A percentile compares a stretch with the other conserved stretches of the same genome.
phyloP scores from a whole-genome alignment of 257 asterid genomes.

The Jaltomata sinuosa region DNA sequence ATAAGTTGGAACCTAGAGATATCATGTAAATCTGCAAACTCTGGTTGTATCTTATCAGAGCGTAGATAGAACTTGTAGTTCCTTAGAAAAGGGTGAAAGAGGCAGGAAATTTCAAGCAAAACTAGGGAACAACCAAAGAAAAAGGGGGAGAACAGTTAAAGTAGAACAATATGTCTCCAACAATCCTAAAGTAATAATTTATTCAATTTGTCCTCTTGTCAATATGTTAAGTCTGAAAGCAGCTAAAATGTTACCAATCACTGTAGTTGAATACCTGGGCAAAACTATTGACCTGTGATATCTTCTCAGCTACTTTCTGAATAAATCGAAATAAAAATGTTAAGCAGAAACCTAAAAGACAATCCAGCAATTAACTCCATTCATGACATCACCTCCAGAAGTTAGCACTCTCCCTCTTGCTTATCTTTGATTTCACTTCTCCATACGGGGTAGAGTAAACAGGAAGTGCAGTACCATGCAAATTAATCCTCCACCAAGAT shows the following conservation, averaged over 20 bases:
- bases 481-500: background rate
- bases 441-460: background rate
- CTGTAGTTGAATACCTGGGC: background rate
- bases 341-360: background rate
- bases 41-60: background rate
- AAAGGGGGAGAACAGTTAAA: background rate
- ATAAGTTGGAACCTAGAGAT: background rate
- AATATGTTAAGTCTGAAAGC: background rate
- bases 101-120: background rate
- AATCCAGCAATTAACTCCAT: background rate
- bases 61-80: background rate
- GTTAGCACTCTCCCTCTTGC: background rate
- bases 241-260: background rate
- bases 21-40: background rate
- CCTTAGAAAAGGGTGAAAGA: background rate
- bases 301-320: background rate
- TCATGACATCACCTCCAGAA: background rate
- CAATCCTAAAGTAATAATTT: background rate
- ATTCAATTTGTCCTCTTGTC: background rate
- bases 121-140: background rate
- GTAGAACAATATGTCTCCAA: background rate
- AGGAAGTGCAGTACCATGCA: background rate
- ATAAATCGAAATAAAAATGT: background rate
- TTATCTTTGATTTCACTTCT: background rate
- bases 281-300: background rate